Evolutionary conservation across 768 basidiomycete genomes (phyloP).

Genomic region (Cyclocybe cylindracea): DNA sequence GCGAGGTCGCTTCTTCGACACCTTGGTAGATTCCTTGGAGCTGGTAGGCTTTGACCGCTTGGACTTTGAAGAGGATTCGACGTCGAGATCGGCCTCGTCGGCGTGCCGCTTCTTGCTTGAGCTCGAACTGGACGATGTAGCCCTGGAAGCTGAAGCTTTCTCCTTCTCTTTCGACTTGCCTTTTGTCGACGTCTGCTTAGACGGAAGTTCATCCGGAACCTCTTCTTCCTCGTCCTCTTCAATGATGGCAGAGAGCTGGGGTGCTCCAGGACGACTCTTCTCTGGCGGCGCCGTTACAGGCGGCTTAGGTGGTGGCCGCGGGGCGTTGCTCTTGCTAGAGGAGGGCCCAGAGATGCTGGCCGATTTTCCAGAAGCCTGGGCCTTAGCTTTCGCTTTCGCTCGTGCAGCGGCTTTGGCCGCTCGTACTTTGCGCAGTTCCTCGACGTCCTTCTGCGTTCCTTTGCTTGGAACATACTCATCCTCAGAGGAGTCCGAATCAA

Average conservation of each 20-base stretch:
- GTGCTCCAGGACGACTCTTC: not conserved
- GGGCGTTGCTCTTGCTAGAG: not conserved
- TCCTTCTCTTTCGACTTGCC: not conserved
- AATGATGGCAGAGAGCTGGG: constrained; percentile 13
- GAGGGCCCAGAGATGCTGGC: too few relatives aligned
- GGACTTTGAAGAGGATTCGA: not conserved
- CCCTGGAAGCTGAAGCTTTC: too few relatives aligned
- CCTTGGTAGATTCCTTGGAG: not conserved
- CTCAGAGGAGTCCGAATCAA: constrained; percentile 15
- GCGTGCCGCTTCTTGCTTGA: not conserved
- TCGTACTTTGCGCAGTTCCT: not conserved
- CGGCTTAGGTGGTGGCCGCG: not conserved
- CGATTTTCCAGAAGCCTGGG: not conserved
- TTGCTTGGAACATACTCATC: constrained; percentile 17
- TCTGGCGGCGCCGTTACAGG: not conserved
- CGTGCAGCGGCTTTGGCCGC: not conserved
- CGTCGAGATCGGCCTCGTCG: not conserved
- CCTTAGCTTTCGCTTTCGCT: not conserved
- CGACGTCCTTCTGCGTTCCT: not conserved
- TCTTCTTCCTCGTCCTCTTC: constrained; percentile 20
- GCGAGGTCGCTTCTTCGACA: constrained; percentile 12
- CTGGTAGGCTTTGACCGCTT: constrained; percentile 1
- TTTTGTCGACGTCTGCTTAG: not conserved
- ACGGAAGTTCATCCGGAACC: not conserved
- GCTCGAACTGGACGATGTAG: too few relatives aligned